These are phyloP conservation scores for Daldinia loculata DNA, from an alignment of 495 filamentous ascomycete species.

Conservation along the genomic window DNA sequence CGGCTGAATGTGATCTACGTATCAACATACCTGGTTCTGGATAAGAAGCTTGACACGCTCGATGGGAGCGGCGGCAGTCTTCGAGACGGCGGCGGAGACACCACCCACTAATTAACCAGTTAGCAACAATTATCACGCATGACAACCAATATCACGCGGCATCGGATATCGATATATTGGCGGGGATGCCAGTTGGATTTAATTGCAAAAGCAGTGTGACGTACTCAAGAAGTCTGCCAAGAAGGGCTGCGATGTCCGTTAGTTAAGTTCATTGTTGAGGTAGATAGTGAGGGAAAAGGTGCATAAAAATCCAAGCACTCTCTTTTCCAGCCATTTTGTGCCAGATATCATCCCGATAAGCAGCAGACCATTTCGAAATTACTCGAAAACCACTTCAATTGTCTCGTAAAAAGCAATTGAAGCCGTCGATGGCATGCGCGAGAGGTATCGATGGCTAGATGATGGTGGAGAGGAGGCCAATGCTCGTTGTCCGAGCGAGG, in stretches of 20 bases:
- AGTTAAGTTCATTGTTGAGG: conserved; percentile 27
- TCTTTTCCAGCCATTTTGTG: conserved; percentile 17
- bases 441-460: conserved; percentile 24
- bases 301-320: conserved; percentile 33
- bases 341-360: conserved; percentile 26
- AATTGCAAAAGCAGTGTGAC: conserved; percentile 53
- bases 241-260: conserved; percentile 62
- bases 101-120: conserved; percentile 81
- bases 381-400: conserved; percentile 33
- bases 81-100: conserved; percentile 99
- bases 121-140: conserved; percentile 36
- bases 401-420: conserved; percentile 44
- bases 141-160: conserved; percentile 23
- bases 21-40: conserved; percentile 93
- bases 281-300: conserved; percentile 27
- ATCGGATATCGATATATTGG: conserved; percentile 22
- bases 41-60: conserved; percentile 99
- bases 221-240: conserved; percentile 98
- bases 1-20: conserved; percentile 9
- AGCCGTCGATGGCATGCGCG: conserved; percentile 34
- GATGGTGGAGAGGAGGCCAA: conserved; percentile 50
- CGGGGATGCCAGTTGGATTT: not conserved
- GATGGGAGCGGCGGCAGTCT: conserved; percentile 99
- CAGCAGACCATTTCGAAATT: conserved; percentile 30
- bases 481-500: conserved; percentile 43